Base-by-base conservation (phyloP, 768 basidiomycete species). In the Tulasnella sp. region DNA sequence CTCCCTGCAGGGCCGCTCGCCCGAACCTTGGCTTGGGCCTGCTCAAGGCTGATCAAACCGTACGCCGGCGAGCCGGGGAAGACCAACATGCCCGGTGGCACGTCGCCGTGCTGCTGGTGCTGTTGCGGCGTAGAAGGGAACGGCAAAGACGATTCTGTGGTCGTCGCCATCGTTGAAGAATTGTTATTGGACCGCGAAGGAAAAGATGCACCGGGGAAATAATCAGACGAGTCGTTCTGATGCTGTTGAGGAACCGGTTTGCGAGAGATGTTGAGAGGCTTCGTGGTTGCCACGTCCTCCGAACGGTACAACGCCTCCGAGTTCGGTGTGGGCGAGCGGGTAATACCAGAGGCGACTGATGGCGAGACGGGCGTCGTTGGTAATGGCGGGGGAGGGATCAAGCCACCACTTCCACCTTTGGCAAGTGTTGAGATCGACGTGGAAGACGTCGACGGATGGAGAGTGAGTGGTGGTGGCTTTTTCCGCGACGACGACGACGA, bases 31-130 rank as follows among this genome's bases (percentile, higher is more conserved):
- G 79, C 78, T 29, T 55, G 48, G n/a, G 78, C 78, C 48, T 79
- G 57, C 42, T 79, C 78, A 16, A 79, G 77, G 40, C 74, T 42
- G 51, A 79, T 79, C 18, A 79, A 57, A 5, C 42, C 44, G 29
- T 40, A 79, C 35, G 77, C 77, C 9, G 78, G 77, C 15, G 78
- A 61, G 48, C 67, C 78, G n/a, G 78, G 77, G 40, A 79, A 78
- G 13, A 42, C 32, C 42, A 26, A 57, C 78, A 78, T 78, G 18
- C 78, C 78, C 16, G 32, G 32, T 15, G 73, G 74, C 18, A 73
- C 77, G 35, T 61, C 74, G 35, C 26, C 72, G 42, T 20, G 13
- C 5, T 32, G 42, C 6, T 32, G 32, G 72, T 13, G 37, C 13
- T 32, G 72, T 13, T 73, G 67, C n/a, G 67, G 67, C 29, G 32